phyloP scores from a whole-genome alignment of 352 stramenopile genomes.

The Chrysophaeum taylorii region DNA sequence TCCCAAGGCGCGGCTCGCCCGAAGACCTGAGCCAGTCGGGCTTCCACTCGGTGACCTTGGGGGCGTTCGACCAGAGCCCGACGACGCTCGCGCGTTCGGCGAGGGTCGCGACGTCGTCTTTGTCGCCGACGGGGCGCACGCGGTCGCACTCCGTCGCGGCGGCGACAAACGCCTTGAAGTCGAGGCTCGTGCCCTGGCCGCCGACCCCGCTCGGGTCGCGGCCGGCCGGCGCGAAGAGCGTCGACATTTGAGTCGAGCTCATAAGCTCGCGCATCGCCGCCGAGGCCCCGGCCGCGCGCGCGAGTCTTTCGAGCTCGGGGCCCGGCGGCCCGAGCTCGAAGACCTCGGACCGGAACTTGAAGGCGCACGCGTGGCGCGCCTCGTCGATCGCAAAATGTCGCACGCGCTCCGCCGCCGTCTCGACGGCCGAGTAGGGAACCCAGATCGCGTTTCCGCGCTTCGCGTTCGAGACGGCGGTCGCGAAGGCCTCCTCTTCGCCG shows the following conservation, averaged over 20 bases:
- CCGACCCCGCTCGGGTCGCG: not conserved
- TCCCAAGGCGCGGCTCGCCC: not conserved
- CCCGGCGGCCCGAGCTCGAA: not conserved
- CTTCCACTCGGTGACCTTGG: constrained; percentile 10
- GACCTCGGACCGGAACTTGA: not conserved
- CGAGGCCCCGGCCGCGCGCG: not conserved
- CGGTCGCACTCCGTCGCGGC: not conserved
- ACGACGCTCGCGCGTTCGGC: not conserved
- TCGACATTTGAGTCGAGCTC: not conserved
- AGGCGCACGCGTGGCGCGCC: not conserved
- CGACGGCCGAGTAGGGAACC: not conserved
- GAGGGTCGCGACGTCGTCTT: not conserved
- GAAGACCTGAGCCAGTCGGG: not conserved
- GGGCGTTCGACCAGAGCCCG: no score
- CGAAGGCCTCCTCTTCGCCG: constrained; percentile 5
- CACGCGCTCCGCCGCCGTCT: not conserved
- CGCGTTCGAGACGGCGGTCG: not conserved
- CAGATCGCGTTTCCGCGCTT: not conserved
- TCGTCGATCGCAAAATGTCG: not conserved
- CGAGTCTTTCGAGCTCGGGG: not conserved
- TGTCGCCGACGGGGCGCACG: not conserved
- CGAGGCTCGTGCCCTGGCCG: not conserved
- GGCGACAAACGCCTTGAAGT: not conserved
- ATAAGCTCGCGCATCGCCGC: not conserved
- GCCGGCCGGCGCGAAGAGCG: not conserved